These are phyloP conservation scores for Paramecium primaurelia DNA, from an alignment of 73 alveolate species.

Conservation along the genomic window DNA sequence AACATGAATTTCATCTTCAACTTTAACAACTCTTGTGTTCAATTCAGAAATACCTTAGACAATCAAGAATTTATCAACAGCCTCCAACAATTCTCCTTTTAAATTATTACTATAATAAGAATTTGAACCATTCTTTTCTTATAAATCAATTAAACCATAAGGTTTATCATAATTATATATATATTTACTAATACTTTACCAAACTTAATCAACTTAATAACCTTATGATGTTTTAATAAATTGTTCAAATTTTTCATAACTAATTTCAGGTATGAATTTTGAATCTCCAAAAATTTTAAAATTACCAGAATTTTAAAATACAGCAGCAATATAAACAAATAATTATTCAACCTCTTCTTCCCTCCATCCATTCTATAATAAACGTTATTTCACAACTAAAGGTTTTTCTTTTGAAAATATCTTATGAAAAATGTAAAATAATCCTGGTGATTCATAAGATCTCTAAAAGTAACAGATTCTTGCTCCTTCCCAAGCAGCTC, in stretches of 20 bases:
- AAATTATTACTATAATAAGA: slow-evolving; percentile 72
- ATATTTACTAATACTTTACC: slow-evolving; percentile 57
- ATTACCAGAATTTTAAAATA: slow-evolving; percentile 88
- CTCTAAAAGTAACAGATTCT: slow-evolving; percentile 82
- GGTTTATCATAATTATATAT: slow-evolving; percentile 66
- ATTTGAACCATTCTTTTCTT: slow-evolving; percentile 71
- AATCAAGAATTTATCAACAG: slow-evolving; percentile 63
- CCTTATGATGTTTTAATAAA: slow-evolving; percentile 65
- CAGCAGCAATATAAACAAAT: slow-evolving; percentile 79
- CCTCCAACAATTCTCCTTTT: slow-evolving; percentile 61
- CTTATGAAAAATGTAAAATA: slow-evolving; percentile 84
- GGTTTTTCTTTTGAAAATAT: slow-evolving; percentile 66
- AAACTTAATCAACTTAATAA: slow-evolving; percentile 54
- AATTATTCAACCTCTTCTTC: slow-evolving; percentile 68
- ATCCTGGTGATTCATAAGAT: slow-evolving; percentile 94
- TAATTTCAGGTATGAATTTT: slow-evolving; percentile 84
- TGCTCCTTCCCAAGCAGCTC: slow-evolving; percentile 96
- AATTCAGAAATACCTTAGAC: slow-evolving; percentile 65
- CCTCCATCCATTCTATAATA: slow-evolving; percentile 66
- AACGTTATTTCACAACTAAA: slow-evolving; percentile 59
- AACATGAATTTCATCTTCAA: slow-evolving; percentile 57
- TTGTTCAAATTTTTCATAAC: slow-evolving; percentile 69
- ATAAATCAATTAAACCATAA: slow-evolving; percentile 54
- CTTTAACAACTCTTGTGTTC: slow-evolving; percentile 19
- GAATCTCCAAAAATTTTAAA: slow-evolving; percentile 77